Evolutionary conservation across 2,329 filamentous ascomycete species (phyloP).

Genomic region (Didymella lethalis): DNA sequence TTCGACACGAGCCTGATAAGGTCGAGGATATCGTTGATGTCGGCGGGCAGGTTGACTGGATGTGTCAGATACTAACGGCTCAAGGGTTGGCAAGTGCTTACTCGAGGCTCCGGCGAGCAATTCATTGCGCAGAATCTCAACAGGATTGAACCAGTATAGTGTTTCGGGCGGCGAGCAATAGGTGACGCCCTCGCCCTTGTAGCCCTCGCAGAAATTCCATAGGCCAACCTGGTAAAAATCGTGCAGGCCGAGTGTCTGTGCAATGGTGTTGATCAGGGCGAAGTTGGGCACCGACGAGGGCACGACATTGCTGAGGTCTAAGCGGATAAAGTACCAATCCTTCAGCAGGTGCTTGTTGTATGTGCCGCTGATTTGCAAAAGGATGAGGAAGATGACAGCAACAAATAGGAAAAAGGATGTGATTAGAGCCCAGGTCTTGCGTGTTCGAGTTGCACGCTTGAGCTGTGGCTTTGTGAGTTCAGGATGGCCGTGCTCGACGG

Average conservation of each 20-base stretch:
- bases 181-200: constrained; percentile 76
- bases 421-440: constrained; percentile 68
- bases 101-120: constrained; percentile 81
- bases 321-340: constrained; percentile 82
- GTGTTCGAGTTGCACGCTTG: constrained; percentile 55
- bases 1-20: constrained; percentile 78
- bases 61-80: constrained; percentile 15
- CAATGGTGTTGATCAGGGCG: constrained; percentile 83
- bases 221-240: constrained; percentile 94
- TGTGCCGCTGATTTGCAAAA: constrained; percentile 81
- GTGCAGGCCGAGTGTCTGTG: constrained; percentile 83
- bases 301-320: constrained; percentile 84
- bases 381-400: constrained; percentile 78
- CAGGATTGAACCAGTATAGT: constrained; percentile 91
- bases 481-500: constrained; percentile 27
- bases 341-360: constrained; percentile 67
- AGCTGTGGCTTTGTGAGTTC: constrained; percentile 49
- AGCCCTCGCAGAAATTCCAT: constrained; percentile 93
- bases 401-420: constrained; percentile 76
- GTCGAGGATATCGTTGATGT: constrained; percentile 75
- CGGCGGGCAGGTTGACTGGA: constrained; percentile 73
- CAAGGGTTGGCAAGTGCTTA: constrained; percentile 47
- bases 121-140: constrained; percentile 80
- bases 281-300: constrained; percentile 75
- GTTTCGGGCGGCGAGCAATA: constrained; percentile 73